Evolutionary conservation across 1,284 basidiomycete genomes (phyloP).

Genomic region (Cryptococcus sp.): DNA sequence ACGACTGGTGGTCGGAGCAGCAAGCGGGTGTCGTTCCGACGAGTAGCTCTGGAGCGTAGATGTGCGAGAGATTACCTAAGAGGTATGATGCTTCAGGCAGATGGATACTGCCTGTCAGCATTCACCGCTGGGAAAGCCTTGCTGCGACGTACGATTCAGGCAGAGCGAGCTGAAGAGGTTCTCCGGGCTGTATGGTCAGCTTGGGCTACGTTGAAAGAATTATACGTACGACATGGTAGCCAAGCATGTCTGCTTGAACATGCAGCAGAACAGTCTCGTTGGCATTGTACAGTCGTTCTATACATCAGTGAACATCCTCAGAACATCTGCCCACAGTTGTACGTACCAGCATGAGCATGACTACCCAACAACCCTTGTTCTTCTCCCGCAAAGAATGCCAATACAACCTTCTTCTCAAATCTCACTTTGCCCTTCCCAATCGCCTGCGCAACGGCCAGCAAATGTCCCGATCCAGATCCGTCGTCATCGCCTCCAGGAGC

Average conservation of each 20-base stretch:
- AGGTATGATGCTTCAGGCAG: slow-evolving; percentile 68
- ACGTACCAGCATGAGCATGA: slow-evolving; percentile 41
- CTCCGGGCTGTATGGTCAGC: slow-evolving; percentile 49
- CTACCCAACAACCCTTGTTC: slow-evolving; percentile 51
- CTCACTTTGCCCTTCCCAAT: slow-evolving; percentile 58
- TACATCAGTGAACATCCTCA: neutral
- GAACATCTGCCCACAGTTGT: neutral
- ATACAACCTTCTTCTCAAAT: slow-evolving; percentile 43
- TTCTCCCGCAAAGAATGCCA: slow-evolving; percentile 49
- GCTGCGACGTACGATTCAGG: slow-evolving; percentile 47
- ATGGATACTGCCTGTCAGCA: slow-evolving; percentile 57
- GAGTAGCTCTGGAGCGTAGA: slow-evolving; percentile 71
- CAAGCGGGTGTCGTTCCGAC: slow-evolving; percentile 72
- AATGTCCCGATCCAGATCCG: slow-evolving; percentile 55
- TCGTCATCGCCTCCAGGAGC: slow-evolving; percentile 75
- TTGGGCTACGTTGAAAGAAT: neutral
- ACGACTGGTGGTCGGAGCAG: slow-evolving; percentile 79
- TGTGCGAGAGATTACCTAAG: slow-evolving; percentile 60
- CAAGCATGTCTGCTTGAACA: slow-evolving; percentile 85
- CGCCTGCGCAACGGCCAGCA: slow-evolving; percentile 68
- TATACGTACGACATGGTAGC: slow-evolving; percentile 54
- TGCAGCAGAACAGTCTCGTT: slow-evolving; percentile 68
- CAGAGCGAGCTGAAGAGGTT: slow-evolving; percentile 72
- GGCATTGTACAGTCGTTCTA: slow-evolving; percentile 36
- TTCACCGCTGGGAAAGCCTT: neutral